Evolutionary conservation across 257 asterid genomes (phyloP).

Genomic region (Forsythia viridissima): DNA sequence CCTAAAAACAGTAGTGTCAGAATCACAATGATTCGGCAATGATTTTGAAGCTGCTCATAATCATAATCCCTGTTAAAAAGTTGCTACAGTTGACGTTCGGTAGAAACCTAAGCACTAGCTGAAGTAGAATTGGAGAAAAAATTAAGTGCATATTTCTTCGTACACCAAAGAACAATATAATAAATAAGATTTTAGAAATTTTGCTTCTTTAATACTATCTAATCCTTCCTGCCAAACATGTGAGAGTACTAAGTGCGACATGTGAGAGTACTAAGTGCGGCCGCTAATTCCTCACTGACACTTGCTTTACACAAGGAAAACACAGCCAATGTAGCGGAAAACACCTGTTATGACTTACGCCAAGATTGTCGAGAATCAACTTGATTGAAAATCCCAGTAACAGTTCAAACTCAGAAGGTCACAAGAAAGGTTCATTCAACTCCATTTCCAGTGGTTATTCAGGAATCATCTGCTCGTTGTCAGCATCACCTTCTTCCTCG

Average conservation of each 20-base stretch:
- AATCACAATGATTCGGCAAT: no score
- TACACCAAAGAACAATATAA: neutral
- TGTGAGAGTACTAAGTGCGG: neutral
- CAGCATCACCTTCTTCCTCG: constrained; percentile 86
- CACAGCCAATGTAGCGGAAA: neutral
- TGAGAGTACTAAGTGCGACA: neutral
- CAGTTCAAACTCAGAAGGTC: neutral
- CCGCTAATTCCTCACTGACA: neutral
- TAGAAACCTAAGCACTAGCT: neutral
- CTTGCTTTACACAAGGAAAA: neutral
- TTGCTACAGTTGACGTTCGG: neutral
- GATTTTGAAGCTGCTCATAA: no score
- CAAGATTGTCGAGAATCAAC: neutral
- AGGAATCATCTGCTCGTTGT: constrained; percentile 82
- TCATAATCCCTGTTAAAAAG: no score
- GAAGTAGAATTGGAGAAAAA: neutral
- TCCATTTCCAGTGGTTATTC: constrained; percentile 34
- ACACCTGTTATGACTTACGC: neutral
- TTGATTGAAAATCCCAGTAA: neutral
- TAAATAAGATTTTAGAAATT: neutral
- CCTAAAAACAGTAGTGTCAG: no score
- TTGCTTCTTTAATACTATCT: neutral
- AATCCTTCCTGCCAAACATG: neutral
- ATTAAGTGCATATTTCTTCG: neutral
- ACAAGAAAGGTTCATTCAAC: neutral